Conservation (phyloP, 2,329 filamentous ascomycete genomes). For the Fusarium luffae region DNA sequence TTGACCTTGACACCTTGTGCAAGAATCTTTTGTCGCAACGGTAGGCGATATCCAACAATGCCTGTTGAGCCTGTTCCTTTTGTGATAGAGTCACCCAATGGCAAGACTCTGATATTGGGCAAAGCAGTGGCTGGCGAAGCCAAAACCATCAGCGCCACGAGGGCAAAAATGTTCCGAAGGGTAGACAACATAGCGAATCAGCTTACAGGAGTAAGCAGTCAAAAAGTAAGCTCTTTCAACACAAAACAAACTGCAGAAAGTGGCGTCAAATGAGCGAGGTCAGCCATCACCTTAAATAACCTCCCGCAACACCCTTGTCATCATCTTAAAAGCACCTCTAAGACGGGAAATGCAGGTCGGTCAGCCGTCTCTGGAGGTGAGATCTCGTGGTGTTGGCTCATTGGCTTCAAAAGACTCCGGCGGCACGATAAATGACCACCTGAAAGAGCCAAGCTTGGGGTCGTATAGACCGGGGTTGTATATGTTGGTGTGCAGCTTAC, state of each 20-base stretch:
- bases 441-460: neutral
- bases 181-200: slow-evolving; percentile 1
- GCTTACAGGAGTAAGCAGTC: neutral
- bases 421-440: neutral
- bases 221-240: neutral
- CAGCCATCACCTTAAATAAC: slow-evolving; percentile 10
- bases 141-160: neutral
- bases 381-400: slow-evolving; percentile 20
- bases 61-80: slow-evolving; percentile 31
- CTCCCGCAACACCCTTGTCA: neutral
- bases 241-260: neutral
- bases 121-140: slow-evolving; percentile 1
- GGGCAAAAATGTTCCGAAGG: neutral
- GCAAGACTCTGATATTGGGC: slow-evolving; percentile 24
- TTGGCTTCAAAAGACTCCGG: neutral
- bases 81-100: slow-evolving; percentile 33
- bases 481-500: slow-evolving; percentile 1
- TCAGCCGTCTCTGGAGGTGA: neutral
- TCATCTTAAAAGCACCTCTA: neutral
- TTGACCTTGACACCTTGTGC: slow-evolving; percentile 14
- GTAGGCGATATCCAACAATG: slow-evolving; percentile 15
- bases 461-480: neutral
- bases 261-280: slow-evolving; percentile 20
- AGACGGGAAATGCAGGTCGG: neutral
- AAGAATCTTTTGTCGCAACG: slow-evolving; percentile 15